Evolutionary conservation across 106 monocot genomes (phyloP).

Genomic region (Acorus gramineus): DNA sequence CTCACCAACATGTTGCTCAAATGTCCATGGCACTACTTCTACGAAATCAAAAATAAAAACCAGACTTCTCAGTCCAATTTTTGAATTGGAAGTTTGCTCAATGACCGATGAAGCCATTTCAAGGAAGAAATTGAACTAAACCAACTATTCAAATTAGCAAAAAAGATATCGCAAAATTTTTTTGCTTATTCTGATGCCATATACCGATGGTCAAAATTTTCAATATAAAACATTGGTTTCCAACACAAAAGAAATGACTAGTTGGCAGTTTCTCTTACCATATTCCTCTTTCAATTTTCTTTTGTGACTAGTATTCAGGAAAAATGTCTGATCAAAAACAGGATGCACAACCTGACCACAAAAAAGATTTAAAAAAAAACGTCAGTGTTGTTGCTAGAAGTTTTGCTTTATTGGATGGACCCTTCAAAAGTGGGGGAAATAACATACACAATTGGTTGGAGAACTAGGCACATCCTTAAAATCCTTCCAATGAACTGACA

Average conservation of each 20-base stretch:
- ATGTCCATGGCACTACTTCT: constrained; percentile 73
- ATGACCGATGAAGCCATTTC: too few species aligned
- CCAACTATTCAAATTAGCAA: too few species aligned
- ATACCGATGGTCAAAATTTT: too few species aligned
- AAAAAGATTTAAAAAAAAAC: constrained; percentile 1
- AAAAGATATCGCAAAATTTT: too few species aligned
- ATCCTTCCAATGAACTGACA: constrained; percentile 42
- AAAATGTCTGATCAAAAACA: constrained; percentile 55
- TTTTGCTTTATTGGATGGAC: constrained; percentile 5
- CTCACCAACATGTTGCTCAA: constrained; percentile 68
- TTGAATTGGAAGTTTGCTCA: too few species aligned
- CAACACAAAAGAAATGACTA: too few species aligned
- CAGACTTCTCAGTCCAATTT: too few species aligned
- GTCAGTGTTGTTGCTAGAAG: neutral
- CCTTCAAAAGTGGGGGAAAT: neutral
- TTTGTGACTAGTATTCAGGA: constrained; percentile 54
- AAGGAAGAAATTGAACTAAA: too few species aligned
- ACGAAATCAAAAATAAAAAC: constrained; percentile 1
- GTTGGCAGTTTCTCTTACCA: constrained; percentile 28
- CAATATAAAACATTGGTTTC: too few species aligned
- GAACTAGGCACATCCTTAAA: constrained; percentile 19
- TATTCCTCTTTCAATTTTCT: constrained; percentile 66
- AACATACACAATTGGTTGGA: constrained; percentile 8
- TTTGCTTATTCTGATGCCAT: too few species aligned
- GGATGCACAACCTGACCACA: constrained; percentile 35